Evolutionary conservation across 164 flowering plant species (phyloP).

Genomic region (Aristolochia californica): DNA sequence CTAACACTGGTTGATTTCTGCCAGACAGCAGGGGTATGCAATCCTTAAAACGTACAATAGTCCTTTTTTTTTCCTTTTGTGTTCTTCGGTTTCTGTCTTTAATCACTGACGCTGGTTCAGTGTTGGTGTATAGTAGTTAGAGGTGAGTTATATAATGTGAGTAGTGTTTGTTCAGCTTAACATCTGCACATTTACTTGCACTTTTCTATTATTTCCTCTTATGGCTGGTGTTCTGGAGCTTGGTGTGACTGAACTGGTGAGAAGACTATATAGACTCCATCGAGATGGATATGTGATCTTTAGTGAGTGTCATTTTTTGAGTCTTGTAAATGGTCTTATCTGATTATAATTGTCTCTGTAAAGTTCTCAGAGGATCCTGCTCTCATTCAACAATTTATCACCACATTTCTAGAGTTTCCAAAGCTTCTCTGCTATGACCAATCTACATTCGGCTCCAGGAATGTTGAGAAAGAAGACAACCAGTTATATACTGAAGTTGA

Average conservation of each 20-base stretch:
- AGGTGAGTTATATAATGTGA: no score
- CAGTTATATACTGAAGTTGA: slow-evolving; percentile 19
- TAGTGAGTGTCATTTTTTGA: not conserved
- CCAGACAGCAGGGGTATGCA: slow-evolving; percentile 61
- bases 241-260: slow-evolving; percentile 74
- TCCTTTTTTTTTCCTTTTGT: not conserved
- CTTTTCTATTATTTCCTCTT: no score
- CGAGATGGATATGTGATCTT: not conserved
- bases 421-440: slow-evolving; percentile 38
- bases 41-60: not conserved
- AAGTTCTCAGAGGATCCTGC: slow-evolving; percentile 60
- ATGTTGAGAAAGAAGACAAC: slow-evolving; percentile 31
- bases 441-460: slow-evolving; percentile 23
- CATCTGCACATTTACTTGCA: no score
- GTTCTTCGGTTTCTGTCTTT: not conserved
- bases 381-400: slow-evolving; percentile 60
- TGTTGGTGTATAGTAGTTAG: no score
- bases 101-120: no score
- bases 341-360: not conserved
- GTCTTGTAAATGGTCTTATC: not conserved
- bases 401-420: slow-evolving; percentile 47
- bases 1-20: slow-evolving; percentile 72
- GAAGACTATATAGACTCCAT: not conserved
- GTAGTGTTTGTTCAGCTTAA: slow-evolving; percentile 20
- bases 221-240: slow-evolving; percentile 78